phyloP scores from a whole-genome alignment of 345 rosid species.

The Brassica juncea region DNA sequence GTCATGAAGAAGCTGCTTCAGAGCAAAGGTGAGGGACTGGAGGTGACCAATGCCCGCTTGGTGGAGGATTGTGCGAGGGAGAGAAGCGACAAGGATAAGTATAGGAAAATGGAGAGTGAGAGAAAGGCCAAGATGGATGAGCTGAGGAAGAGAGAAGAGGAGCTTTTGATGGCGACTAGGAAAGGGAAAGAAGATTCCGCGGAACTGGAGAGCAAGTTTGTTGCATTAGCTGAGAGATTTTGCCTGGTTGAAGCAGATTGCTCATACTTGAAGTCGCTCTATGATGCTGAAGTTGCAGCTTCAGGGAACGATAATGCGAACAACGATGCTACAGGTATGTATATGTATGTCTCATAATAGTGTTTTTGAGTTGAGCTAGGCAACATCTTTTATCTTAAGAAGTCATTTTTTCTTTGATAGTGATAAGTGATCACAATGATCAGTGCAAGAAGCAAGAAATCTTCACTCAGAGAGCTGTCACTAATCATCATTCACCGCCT shows the following conservation, averaged over 20 bases:
- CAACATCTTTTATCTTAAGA: not conserved
- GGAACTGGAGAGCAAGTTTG: slow-evolving; percentile 6
- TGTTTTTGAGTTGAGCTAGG: slow-evolving; percentile 4
- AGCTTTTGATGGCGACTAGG: not conserved
- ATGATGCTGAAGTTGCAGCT: slow-evolving; percentile 1
- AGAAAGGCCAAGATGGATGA: not conserved
- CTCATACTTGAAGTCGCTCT: slow-evolving; percentile 4
- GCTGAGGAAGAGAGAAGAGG: not conserved
- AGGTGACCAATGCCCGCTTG: not conserved
- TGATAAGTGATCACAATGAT: slow-evolving; percentile 9
- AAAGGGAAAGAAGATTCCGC: not conserved
- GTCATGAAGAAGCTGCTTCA: not conserved
- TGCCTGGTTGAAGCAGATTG: not conserved
- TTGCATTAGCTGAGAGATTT: not conserved
- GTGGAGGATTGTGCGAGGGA: not conserved
- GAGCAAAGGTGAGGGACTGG: not conserved
- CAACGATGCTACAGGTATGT: slow-evolving; percentile 7
- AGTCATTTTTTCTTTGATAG: not conserved
- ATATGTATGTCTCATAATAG: not conserved
- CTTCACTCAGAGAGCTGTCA: not conserved
- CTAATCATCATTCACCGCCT: not conserved
- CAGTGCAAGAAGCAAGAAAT: not conserved
- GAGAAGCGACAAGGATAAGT: slow-evolving; percentile 2
- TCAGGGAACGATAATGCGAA: not conserved
- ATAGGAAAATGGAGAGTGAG: not conserved